Base-by-base conservation (phyloP, 208 protist species). In the Naegleria lovaniensis region DNA sequence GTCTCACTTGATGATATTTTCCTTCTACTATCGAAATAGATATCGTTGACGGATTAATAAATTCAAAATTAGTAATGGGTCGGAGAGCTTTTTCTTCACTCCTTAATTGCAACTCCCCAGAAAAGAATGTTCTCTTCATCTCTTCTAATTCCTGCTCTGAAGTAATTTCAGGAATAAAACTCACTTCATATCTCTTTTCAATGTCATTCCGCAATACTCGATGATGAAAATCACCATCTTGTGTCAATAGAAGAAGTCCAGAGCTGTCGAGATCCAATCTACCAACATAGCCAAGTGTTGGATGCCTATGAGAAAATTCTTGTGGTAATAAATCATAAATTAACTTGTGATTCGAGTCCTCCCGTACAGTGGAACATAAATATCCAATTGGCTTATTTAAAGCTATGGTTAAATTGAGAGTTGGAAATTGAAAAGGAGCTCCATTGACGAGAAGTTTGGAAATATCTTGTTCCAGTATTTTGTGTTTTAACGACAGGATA, bases 1-100 rank as follows among this genome's bases (percentile, higher is more conserved):
- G 51, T 58, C 43, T 88, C n/a, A 88, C 43, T 88, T 88, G 85
- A 38, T 88, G 85, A 39, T 88, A 88, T 38, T 38, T 88, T 51
- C 85, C 85, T 38, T 88, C 85, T 7, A 39, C n/a, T 4, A 88
- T 88, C 9, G 41, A 40, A 39, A 88, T 39, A 48, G 39, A 36
- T 22, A 88, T 33, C 0, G 9, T 36, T 19, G 22, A 29, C 4
- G 9, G 13, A 29, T 29, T 29, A 13, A 88, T 58, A 29, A 38
- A n/a, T 88, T 88, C 41, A 39, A 88, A 51, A 29, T 48, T 58
- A 22, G 85, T 79, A 13, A 79, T 22, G 16, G 85, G 85, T 58
- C 39, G 29, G 6, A 29, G 40, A 9, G 85, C 1, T 22, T 1
- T 58, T 38, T 58, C 33, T 13, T 88, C 85, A 58, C 33, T 88